Percentiles rank a stretch among this genome's conserved stretches.
Conservation (phyloP, 2,329 filamentous ascomycete genomes). For the Coniochaeta sp. region DNA sequence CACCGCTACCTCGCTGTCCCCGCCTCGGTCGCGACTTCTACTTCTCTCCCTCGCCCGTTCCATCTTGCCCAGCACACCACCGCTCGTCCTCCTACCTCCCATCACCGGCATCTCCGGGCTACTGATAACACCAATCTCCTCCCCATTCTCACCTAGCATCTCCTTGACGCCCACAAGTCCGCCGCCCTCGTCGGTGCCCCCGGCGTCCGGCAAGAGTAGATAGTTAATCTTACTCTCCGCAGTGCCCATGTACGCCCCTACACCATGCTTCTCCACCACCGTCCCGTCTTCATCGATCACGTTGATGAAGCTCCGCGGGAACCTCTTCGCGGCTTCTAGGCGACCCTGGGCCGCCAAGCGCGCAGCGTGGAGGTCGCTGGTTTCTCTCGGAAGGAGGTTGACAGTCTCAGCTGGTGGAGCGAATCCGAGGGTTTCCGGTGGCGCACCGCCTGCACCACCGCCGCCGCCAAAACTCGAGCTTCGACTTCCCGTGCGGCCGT, state of each 20-base stretch:
- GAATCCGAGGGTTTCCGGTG: constrained; percentile 9
- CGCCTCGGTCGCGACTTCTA: constrained; percentile 7
- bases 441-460: neutral
- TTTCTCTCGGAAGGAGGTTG: constrained; percentile 13
- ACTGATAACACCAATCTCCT: constrained; percentile 23
- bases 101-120: constrained; percentile 6
- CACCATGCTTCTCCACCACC: constrained; percentile 41
- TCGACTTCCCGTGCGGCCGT: neutral
- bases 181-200: constrained; percentile 51
- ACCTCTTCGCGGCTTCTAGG: constrained; percentile 47
- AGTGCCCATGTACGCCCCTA: constrained; percentile 56
- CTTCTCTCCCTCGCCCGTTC: constrained; percentile 10
- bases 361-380: constrained; percentile 40
- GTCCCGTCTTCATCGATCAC: constrained; percentile 46
- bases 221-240: constrained; percentile 54
- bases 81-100: constrained; percentile 13
- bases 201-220: constrained; percentile 47
- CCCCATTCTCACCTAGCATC: constrained; percentile 38
- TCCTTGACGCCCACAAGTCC: constrained; percentile 46
- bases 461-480: neutral
- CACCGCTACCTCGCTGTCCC: constrained; percentile 2
- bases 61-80: constrained; percentile 12
- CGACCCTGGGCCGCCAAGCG: constrained; percentile 59
- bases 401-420: neutral
- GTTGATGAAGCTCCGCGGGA: constrained; percentile 50